Evolutionary conservation across 2,329 filamentous ascomycete species (phyloP).

Genomic region (Epichloe sp.): DNA sequence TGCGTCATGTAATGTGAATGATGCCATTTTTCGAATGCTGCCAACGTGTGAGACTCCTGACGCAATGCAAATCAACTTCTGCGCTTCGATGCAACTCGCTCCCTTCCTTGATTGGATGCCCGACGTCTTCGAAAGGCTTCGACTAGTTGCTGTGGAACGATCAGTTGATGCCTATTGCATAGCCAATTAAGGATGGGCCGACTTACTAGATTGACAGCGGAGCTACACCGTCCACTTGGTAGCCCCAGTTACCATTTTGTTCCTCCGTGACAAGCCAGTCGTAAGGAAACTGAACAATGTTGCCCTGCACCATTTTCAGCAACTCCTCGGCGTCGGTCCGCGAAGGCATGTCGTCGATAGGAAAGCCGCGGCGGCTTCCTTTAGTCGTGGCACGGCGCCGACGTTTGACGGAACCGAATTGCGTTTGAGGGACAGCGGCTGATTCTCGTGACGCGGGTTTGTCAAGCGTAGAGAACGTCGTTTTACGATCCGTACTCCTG

Average conservation of each 20-base stretch:
- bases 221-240: constrained; percentile 89
- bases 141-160: neutral
- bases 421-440: constrained; percentile 16
- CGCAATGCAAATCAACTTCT: constrained; percentile 19
- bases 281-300: constrained; percentile 85
- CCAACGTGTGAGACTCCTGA: neutral
- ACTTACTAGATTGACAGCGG: constrained; percentile 94
- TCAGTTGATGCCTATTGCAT: neutral
- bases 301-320: constrained; percentile 70
- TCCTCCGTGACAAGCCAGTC: constrained; percentile 92
- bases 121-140: neutral
- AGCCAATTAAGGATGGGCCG: too few relatives aligned
- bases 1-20: neutral
- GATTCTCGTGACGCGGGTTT: constrained; percentile 28
- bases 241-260: constrained; percentile 88
- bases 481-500: constrained; percentile 33
- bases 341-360: constrained; percentile 62
- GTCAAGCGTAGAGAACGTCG: constrained; percentile 43
- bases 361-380: constrained; percentile 50
- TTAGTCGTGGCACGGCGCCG: constrained; percentile 59
- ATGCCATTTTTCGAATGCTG: neutral
- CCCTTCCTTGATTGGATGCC: neutral
- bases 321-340: constrained; percentile 70
- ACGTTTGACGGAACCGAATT: constrained; percentile 40
- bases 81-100: neutral